Conservation (phyloP, 192 early-diverging fungal species). For the Linnemannia schmuckeri region DNA sequence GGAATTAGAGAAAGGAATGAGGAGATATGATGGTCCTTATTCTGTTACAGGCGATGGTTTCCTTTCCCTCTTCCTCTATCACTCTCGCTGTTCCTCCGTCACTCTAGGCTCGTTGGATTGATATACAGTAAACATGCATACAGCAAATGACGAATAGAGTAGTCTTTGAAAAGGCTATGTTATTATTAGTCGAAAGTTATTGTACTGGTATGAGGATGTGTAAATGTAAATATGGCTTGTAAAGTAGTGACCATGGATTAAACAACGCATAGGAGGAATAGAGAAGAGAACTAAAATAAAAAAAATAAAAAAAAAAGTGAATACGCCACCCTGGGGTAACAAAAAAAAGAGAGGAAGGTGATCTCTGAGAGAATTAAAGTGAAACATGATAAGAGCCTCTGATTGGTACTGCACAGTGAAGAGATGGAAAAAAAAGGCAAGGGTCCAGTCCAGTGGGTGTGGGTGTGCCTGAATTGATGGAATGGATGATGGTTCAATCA, state of each 20-base stretch:
- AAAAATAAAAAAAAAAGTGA: neutral
- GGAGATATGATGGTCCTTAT: neutral
- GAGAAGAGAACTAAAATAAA: neutral
- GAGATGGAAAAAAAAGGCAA: neutral
- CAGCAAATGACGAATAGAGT: neutral
- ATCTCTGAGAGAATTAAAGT: neutral
- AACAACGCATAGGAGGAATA: neutral
- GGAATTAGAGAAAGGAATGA: neutral
- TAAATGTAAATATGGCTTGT: neutral
- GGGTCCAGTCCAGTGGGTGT: neutral
- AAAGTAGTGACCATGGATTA: neutral
- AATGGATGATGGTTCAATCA: neutral
- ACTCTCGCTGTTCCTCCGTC: neutral
- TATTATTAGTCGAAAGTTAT: constrained; percentile 1
- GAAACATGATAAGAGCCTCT: neutral
- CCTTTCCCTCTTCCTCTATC: neutral
- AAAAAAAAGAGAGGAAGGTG: neutral
- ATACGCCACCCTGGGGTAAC: neutral
- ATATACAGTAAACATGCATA: neutral
- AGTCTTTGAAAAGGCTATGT: neutral
- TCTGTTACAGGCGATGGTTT: neutral
- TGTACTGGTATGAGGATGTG: constrained; percentile 9
- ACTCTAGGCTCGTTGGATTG: neutral
- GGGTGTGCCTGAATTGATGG: neutral
- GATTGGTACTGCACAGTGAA: neutral